Base-by-base conservation (phyloP, 306 rosid genomes). In the Rubus idaeus region DNA sequence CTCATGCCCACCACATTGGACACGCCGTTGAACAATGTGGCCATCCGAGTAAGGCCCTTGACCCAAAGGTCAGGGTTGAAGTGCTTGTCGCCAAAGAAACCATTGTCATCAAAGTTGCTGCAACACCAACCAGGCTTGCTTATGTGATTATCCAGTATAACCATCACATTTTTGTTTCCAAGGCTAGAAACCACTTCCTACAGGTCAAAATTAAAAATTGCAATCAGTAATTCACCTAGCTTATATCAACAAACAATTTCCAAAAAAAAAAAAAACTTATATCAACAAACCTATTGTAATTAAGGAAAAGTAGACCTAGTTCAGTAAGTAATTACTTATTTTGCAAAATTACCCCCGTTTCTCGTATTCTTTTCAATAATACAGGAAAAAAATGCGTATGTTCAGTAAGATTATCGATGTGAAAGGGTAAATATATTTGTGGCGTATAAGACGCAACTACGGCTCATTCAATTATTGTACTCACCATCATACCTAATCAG, bases 41-140 rank as follows among this genome's bases (percentile, higher is more conserved):
- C 98, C 90, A 93, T 91, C 45, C 86, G 78, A 39, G 93, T 88
- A 10, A 93, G 93, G 47, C 98, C 98, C 30, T 50, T 44, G 21
- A 89, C 53, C 98, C 98, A 91, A 3, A 77, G 68, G 58, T 88
- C 86, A 0, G 98, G 95, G 78, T 88, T 70, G 81, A 93, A 93
- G 55, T 78, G 87, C 76, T 56, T 67, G 81, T 93, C 98, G 0
- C 97, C 95, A 35, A 91, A 93, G 74, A 91, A 93, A 1, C 98
- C 98, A 75, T 87, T 88, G 45, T 87, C 97, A 11, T 93, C 98
- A 8, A 40, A 47, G 75, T 17, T 75, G 69, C 91, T 84, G 84
- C 98, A 91, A 57, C 97, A 93, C 98, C 98, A 93, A 37, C 91
- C 90, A 20, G 98, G 98, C 63, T 84, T 79, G 68, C 90, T 88